phyloP scores from a whole-genome alignment of 306 rosid genomes.

The Cicer bijugum region DNA sequence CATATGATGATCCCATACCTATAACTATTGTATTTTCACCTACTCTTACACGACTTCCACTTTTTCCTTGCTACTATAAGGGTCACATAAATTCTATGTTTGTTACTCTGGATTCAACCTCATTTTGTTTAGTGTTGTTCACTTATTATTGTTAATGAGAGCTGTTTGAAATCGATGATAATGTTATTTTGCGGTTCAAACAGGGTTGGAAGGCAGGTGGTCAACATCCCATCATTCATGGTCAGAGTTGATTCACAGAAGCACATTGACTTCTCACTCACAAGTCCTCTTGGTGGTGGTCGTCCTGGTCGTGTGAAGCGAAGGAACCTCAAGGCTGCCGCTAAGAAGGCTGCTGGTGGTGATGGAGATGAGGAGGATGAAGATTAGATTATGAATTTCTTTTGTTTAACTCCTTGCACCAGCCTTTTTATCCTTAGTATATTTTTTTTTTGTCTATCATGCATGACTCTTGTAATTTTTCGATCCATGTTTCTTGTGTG shows the following conservation, averaged over 20 bases:
- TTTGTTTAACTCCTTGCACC: background rate
- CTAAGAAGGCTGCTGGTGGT: constrained; percentile 81
- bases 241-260: constrained; percentile 75
- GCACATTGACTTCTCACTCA: constrained; percentile 73
- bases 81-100: background rate
- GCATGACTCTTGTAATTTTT: too few relatives aligned
- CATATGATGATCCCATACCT: background rate
- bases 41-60: background rate
- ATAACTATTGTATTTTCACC: background rate
- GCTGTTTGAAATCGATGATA: background rate
- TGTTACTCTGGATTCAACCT: background rate
- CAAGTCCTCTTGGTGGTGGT: constrained; percentile 75
- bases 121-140: background rate
- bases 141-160: background rate
- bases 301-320: constrained; percentile 76
- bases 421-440: background rate
- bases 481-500: too few relatives aligned
- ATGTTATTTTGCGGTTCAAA: constrained; percentile 3
- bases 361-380: constrained; percentile 74
- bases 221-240: constrained; percentile 73
- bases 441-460: too few relatives aligned
- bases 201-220: constrained; percentile 84
- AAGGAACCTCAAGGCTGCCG: constrained; percentile 63
- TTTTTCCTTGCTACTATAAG: background rate
- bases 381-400: background rate